Base-by-base conservation (phyloP, 257 asterid species). In the Plantago major region DNA sequence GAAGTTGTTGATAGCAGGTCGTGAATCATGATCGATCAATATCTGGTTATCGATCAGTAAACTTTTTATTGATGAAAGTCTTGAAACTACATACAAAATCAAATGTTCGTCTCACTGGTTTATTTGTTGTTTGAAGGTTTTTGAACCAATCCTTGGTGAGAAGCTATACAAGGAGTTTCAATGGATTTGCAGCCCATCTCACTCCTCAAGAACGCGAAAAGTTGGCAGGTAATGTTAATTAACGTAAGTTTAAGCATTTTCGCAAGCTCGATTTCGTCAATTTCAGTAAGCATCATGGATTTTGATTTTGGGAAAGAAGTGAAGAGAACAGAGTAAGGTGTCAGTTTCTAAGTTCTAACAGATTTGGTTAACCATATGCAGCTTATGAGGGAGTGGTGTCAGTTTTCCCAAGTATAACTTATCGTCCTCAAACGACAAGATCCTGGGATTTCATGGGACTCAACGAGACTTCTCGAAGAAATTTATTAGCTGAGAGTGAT, bases 401-500 rank as follows among this genome's bases (percentile, higher is more conserved):
- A 4, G 42, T 79, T 10, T 72, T 79, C 12, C 81, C 81, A 1
- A 65, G 76, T 51, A 58, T 6, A 72, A 69, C 56, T 33, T 46
- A 12, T 17, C 47, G 71, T 5, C 81, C 56, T 43, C 63, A 72
- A n/a, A 78, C 87, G 0, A 78, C 84, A 44, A 71, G 60, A 57
- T 81, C 84, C 1, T 78, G 87, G 84, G 82, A 81, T 50, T 81
- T 78, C 71, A 40, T 67, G 64, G 73, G 78, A 11, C 50, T 75
- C 10, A 26, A 62, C 13, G 57, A 58, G 42, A 63, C 71, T 16
- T 67, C 66, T 28, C 43, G 4, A 16, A 67, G 74, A 12, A 68
- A 56, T 1, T 79, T 67, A 16, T 13, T 59, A 0, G 33, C 62
- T 1, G 87, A 81, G 53, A 81, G 76, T 30, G 78, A 78, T 64